Evolutionary conservation across 495 filamentous ascomycete genomes (phyloP).

Genomic region (Penicilliopsis zonata): DNA sequence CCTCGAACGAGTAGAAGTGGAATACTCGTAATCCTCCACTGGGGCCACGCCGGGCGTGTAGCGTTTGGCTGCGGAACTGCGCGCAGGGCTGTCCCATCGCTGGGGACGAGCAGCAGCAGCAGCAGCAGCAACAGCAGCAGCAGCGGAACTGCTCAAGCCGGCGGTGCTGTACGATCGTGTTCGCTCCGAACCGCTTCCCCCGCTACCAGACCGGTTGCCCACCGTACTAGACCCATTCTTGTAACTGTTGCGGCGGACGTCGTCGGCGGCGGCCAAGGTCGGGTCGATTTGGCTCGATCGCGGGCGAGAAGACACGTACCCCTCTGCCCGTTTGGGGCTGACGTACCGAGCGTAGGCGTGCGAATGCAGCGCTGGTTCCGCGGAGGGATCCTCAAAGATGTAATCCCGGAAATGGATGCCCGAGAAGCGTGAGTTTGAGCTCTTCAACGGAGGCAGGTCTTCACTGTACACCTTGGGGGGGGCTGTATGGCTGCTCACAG

Average conservation of each 20-base stretch:
- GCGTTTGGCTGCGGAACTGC: background rate
- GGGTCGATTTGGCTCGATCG: slow-evolving; percentile 7
- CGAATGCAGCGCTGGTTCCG: slow-evolving; percentile 14
- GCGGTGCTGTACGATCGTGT: slow-evolving; percentile 3
- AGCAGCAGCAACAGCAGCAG: background rate
- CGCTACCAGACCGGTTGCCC: slow-evolving; percentile 12
- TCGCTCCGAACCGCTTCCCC: slow-evolving; percentile 15
- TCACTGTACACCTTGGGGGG: slow-evolving; percentile 10
- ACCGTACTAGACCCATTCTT: slow-evolving; percentile 10
- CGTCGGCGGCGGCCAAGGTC: slow-evolving; percentile 7
- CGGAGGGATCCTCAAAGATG: slow-evolving; percentile 16
- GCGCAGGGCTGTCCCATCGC: slow-evolving; percentile 1
- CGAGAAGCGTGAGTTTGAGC: slow-evolving; percentile 4
- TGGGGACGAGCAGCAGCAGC: background rate
- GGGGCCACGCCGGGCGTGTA: background rate
- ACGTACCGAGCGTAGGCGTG: slow-evolving; percentile 9
- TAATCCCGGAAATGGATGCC: slow-evolving; percentile 20
- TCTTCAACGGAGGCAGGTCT: slow-evolving; percentile 14
- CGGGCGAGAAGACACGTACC: slow-evolving; percentile 7
- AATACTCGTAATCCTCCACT: slow-evolving; percentile 3
- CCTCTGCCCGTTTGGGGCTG: slow-evolving; percentile 3
- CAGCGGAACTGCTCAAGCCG: too few relatives aligned
- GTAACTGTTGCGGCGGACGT: slow-evolving; percentile 13
- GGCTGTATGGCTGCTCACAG: slow-evolving; percentile 2
- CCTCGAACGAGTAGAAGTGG: background rate